A percentile compares a stretch with the other conserved stretches of the same genome.
Conservation (phyloP, 768 basidiomycete species). For the Kwoniella dendrophila region DNA sequence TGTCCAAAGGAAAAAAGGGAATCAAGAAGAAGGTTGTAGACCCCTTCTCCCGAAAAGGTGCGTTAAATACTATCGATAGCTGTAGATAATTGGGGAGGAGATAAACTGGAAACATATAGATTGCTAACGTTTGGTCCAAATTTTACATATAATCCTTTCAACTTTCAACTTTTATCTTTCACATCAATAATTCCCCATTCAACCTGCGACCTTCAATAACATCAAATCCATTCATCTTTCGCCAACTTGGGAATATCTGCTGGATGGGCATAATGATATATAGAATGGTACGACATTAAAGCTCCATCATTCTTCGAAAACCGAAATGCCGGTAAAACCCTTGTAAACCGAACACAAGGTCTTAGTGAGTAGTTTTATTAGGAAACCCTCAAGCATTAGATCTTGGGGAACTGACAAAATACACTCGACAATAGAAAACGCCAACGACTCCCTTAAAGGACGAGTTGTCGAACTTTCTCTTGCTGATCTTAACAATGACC, state of each 20-base stretch:
- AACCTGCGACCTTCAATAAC: background rate
- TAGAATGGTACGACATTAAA: constrained; percentile 99
- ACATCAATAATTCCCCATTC: background rate
- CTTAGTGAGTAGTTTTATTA: constrained; percentile 71
- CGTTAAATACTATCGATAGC: constrained; percentile 27
- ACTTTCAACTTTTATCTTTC: background rate
- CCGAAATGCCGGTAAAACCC: constrained; percentile 95
- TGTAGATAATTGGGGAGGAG: background rate
- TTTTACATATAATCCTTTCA: background rate
- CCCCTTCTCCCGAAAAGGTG: constrained; percentile 99
- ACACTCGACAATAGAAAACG: constrained; percentile 70
- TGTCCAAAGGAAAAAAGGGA: constrained; percentile 57
- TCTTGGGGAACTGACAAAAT: background rate
- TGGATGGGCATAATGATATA: background rate
- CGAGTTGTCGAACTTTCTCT: constrained; percentile 95
- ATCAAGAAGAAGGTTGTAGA: constrained; percentile 99
- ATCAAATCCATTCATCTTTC: background rate
- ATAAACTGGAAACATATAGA: background rate
- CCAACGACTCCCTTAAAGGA: constrained; percentile 96
- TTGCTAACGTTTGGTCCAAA: background rate
- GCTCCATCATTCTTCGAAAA: constrained; percentile 97
- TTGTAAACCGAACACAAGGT: constrained; percentile 96
- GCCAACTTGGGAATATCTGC: background rate
- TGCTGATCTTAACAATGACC: constrained; percentile 97
- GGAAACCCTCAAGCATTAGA: background rate